phyloP scores from a whole-genome alignment of 2,329 filamentous ascomycete species.

The Curvularia verruculosa region DNA sequence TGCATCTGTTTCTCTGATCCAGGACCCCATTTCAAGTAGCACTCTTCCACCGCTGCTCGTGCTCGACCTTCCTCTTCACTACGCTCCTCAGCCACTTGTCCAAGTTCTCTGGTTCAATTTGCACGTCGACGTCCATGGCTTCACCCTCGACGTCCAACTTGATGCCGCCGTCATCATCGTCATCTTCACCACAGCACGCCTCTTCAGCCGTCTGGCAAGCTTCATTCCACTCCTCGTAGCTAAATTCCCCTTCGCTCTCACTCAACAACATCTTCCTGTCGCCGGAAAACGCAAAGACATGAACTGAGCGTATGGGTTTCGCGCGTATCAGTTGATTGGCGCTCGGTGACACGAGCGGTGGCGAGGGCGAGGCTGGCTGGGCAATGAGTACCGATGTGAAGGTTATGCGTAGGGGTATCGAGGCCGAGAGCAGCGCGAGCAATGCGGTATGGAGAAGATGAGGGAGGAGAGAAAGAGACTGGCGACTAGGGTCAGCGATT shows the following conservation, averaged over 20 bases:
- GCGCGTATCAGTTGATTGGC: constrained; percentile 66
- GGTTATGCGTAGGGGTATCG: constrained; percentile 77
- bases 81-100: constrained; percentile 51
- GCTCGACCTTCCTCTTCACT: constrained; percentile 48
- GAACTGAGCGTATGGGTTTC: constrained; percentile 78
- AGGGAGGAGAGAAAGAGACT: constrained; percentile 82
- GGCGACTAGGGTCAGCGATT: constrained; percentile 9
- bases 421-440: constrained; percentile 81
- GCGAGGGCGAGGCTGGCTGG: constrained; percentile 70
- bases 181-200: constrained; percentile 65
- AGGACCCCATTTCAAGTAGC: constrained; percentile 35
- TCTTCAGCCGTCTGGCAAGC: constrained; percentile 68
- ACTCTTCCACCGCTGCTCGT: constrained; percentile 51
- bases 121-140: constrained; percentile 49
- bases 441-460: constrained; percentile 82
- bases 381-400: constrained; percentile 83
- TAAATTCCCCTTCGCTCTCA: constrained; percentile 83
- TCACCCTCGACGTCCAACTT: constrained; percentile 39
- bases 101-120: constrained; percentile 35
- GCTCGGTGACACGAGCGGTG: constrained; percentile 60
- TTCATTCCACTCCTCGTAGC: constrained; percentile 74
- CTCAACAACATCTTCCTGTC: constrained; percentile 73
- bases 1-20: not conserved
- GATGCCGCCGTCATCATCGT: constrained; percentile 43
- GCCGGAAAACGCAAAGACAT: constrained; percentile 78